phyloP scores from a whole-genome alignment of 148 eudicot species.

The Talinum fruticosum region DNA sequence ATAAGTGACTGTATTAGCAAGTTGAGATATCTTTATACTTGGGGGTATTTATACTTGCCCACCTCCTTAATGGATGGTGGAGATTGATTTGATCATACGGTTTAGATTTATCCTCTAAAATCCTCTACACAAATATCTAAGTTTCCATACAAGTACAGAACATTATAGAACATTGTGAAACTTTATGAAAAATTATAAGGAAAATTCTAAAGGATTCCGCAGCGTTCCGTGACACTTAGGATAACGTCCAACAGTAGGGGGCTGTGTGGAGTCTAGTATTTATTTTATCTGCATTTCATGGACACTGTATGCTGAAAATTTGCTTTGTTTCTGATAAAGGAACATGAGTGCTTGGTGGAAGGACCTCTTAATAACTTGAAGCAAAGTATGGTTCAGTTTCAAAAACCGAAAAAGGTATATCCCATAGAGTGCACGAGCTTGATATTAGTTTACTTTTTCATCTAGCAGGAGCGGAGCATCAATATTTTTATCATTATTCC shows the following conservation, averaged over 20 bases:
- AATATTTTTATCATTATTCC: background rate
- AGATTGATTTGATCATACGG: too few relatives aligned
- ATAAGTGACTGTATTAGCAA: background rate
- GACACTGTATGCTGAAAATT: background rate
- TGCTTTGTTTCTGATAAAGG: slow-evolving; percentile 34
- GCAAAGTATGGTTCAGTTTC: slow-evolving; percentile 99
- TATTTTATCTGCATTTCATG: background rate
- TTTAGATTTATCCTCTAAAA: too few relatives aligned
- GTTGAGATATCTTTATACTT: background rate
- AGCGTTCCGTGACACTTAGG: too few relatives aligned
- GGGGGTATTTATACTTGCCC: too few relatives aligned
- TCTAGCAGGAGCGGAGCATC: background rate
- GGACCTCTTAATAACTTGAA: slow-evolving; percentile 92
- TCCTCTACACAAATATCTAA: too few relatives aligned
- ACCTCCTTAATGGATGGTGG: too few relatives aligned
- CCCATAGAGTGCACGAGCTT: background rate
- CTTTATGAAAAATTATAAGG: too few relatives aligned
- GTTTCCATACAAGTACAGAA: too few relatives aligned
- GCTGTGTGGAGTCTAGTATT: background rate
- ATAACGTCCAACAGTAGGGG: background rate
- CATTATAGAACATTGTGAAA: too few relatives aligned
- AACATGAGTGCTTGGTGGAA: slow-evolving; percentile 97
- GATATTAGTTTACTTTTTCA: background rate
- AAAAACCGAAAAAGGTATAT: slow-evolving; percentile 92
- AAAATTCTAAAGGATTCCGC: too few relatives aligned